Evolutionary conservation across 768 basidiomycete species (phyloP).

Genomic region (Hericium erinaceus): DNA sequence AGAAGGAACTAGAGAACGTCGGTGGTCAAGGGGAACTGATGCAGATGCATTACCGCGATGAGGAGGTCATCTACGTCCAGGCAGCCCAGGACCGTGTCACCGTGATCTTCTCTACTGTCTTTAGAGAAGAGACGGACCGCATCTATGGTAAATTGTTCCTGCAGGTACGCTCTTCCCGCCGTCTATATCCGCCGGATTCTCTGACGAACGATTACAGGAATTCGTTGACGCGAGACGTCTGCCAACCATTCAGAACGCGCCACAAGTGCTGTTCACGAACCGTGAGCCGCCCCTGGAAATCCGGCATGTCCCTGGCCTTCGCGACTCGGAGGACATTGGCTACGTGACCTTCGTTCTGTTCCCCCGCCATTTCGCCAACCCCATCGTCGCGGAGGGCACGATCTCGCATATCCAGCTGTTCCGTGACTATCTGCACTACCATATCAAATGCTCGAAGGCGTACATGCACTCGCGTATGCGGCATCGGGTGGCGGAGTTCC

Average conservation of each 20-base stretch:
- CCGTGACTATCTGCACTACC: constrained; percentile 98
- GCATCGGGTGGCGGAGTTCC: constrained; percentile 88
- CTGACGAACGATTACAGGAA: constrained; percentile 49
- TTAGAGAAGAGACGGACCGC: constrained; percentile 94
- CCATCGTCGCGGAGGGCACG: constrained; percentile 56
- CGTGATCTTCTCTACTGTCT: constrained; percentile 94
- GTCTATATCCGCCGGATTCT: constrained; percentile 1
- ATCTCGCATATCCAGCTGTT: constrained; percentile 96
- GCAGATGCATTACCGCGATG: constrained; percentile 90
- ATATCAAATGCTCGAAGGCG: constrained; percentile 97
- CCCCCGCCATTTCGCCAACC: constrained; percentile 86
- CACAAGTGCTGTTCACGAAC: constrained; percentile 92
- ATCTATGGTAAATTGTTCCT: constrained; percentile 98
- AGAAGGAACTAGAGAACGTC: constrained; percentile 76
- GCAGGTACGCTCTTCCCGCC: constrained; percentile 49
- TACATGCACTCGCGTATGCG: constrained; percentile 99
- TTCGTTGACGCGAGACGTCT: constrained; percentile 97
- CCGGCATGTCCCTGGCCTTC: constrained; percentile 72
- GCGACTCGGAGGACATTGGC: constrained; percentile 47
- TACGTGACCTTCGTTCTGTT: constrained; percentile 58
- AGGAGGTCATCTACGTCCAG: constrained; percentile 94
- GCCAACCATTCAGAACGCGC: constrained; percentile 90
- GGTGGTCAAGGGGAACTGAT: constrained; percentile 73
- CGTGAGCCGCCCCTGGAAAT: constrained; percentile 97
- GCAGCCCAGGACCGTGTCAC: constrained; percentile 94